These are phyloP conservation scores for Ramaria sp. DNA, from an alignment of 768 basidiomycete genomes.

Conservation along the genomic window DNA sequence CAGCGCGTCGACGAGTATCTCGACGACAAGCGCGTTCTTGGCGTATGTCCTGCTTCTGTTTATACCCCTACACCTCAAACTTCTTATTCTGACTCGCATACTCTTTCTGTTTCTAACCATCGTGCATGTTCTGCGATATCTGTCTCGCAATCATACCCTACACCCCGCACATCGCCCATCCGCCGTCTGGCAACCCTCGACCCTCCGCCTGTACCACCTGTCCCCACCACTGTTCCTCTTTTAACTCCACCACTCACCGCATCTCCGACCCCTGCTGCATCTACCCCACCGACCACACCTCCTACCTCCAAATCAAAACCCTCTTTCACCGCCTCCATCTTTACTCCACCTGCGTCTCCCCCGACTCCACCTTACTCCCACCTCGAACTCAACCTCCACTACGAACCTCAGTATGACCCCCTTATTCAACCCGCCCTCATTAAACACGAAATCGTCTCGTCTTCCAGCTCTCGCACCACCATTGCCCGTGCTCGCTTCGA, in stretches of 20 bases:
- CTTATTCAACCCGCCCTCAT: constrained; percentile 88
- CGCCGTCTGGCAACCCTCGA: not conserved
- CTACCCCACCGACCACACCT: not conserved
- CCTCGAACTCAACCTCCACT: not conserved
- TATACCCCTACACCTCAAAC: no score
- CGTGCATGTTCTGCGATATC: constrained; percentile 6
- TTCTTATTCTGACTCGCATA: no score
- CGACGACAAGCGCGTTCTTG: constrained; percentile 71
- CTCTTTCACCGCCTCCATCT: not conserved
- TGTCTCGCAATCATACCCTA: constrained; percentile 10
- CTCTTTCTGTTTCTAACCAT: constrained; percentile 7
- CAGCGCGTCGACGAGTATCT: constrained; percentile 60
- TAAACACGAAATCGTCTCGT: constrained; percentile 71
- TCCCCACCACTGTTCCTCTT: not conserved
- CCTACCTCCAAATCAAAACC: not conserved
- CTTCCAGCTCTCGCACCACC: constrained; percentile 53
- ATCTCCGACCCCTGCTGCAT: not conserved
- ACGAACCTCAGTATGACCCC: constrained; percentile 96
- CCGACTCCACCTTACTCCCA: constrained; percentile 1
- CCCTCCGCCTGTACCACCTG: not conserved
- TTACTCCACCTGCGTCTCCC: constrained; percentile 4
- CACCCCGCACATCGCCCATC: not conserved
- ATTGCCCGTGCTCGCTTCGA: constrained; percentile 72
- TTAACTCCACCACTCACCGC: no score
- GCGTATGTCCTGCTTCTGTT: constrained; percentile 36